These are phyloP conservation scores for Elsinoe fawcettii DNA, from an alignment of 2,329 filamentous ascomycete genomes.

Conservation along the genomic window DNA sequence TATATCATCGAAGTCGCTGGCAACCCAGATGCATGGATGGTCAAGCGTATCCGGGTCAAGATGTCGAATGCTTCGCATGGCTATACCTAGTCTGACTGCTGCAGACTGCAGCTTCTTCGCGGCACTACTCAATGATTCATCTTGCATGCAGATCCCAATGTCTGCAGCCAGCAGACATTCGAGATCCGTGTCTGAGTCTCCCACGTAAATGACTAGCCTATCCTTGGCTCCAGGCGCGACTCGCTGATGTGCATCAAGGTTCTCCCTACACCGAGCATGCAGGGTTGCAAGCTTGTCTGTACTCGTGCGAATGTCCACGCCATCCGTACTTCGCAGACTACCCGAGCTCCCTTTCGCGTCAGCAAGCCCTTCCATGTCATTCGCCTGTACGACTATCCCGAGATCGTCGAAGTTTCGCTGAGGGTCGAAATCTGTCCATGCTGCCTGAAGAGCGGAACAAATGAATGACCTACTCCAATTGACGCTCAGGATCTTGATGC, in stretches of 20 bases:
- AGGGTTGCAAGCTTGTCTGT: slow-evolving; percentile 34
- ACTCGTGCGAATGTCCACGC: slow-evolving; percentile 32
- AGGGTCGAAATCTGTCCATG: neutral
- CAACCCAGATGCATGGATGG: neutral
- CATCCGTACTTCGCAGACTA: slow-evolving; percentile 20
- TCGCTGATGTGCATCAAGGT: neutral
- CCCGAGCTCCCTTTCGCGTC: slow-evolving; percentile 25
- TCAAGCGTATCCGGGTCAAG: neutral
- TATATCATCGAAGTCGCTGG: slow-evolving; percentile 8
- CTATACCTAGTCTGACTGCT: slow-evolving; percentile 27
- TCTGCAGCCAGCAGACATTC: slow-evolving; percentile 39
- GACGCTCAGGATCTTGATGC: slow-evolving; percentile 37
- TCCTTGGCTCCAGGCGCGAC: slow-evolving; percentile 1
- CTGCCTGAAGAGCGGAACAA: slow-evolving; percentile 19
- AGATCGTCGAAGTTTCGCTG: slow-evolving; percentile 11
- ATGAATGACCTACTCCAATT: slow-evolving; percentile 43
- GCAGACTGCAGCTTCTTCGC: slow-evolving; percentile 29
- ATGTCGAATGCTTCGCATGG: slow-evolving; percentile 23
- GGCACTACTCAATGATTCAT: slow-evolving; percentile 32
- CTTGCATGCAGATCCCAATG: slow-evolving; percentile 40
- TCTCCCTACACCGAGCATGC: slow-evolving; percentile 10
- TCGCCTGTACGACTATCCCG: slow-evolving; percentile 25
- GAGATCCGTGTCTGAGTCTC: slow-evolving; percentile 43
- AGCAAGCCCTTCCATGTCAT: slow-evolving; percentile 30
- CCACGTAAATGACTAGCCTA: slow-evolving; percentile 35